Percentiles rank a stretch among this genome's conserved stretches.
Conservation (phyloP, 2,329 filamentous ascomycete genomes). For the Fusarium proliferatum region DNA sequence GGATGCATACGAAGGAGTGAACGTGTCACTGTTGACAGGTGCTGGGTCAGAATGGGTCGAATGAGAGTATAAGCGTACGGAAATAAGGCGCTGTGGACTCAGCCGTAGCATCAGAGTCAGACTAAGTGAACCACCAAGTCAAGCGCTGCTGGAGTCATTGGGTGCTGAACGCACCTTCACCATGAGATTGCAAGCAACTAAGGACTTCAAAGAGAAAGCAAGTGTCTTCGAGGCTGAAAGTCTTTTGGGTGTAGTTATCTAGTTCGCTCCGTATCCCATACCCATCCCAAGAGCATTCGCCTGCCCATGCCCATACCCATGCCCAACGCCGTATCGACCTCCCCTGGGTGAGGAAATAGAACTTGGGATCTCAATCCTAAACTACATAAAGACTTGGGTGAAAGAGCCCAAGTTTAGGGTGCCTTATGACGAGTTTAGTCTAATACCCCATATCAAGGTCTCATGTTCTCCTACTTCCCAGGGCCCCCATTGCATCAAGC, state of each 20-base stretch:
- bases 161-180: accelerated
- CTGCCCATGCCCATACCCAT: neutral
- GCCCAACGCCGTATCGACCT: accelerated
- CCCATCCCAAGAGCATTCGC: too few species aligned
- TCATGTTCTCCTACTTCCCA: accelerated
- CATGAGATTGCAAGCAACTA: accelerated
- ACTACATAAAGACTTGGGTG: accelerated
- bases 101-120: neutral
- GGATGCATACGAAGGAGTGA: too few species aligned
- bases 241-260: too few species aligned
- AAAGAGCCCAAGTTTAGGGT: accelerated
- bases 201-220: accelerated
- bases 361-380: neutral
- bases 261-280: neutral
- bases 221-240: accelerated
- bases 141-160: accelerated
- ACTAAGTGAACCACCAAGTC: accelerated
- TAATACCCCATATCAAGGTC: accelerated
- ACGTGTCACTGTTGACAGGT: neutral
- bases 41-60: neutral
- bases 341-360: accelerated
- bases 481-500: accelerated
- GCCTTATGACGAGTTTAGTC: accelerated
- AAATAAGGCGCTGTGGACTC: too few species aligned
- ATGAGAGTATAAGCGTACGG: accelerated